phyloP scores from a whole-genome alignment of 116 monocot genomes.

The Papilionanthe hybrid region DNA sequence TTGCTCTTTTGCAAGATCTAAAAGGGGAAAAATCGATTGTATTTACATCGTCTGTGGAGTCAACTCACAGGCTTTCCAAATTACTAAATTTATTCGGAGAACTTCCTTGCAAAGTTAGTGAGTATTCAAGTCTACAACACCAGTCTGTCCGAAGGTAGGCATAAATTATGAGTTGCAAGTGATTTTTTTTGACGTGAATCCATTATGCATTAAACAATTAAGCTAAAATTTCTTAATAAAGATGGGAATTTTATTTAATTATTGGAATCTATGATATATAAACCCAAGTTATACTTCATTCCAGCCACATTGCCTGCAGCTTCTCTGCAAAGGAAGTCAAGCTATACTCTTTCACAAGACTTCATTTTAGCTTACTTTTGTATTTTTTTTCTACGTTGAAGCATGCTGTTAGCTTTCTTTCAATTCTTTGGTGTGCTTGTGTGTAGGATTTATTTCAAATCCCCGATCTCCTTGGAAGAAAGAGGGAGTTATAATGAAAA shows the following conservation, averaged over 20 bases:
- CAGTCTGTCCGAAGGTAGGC: constrained; percentile 78
- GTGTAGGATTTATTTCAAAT: neutral
- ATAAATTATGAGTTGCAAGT: neutral
- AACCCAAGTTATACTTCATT: neutral
- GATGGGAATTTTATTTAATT: neutral
- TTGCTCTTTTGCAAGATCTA: constrained; percentile 66
- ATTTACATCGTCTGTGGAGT: constrained; percentile 77
- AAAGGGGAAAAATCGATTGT: constrained; percentile 74
- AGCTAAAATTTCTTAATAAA: neutral
- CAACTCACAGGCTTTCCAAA: constrained; percentile 63
- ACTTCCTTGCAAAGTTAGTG: constrained; percentile 58
- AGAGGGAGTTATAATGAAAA: neutral
- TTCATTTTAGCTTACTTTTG: constrained; percentile 1
- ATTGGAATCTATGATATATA: neutral
- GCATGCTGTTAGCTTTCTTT: neutral
- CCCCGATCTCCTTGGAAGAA: neutral
- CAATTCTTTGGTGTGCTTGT: neutral
- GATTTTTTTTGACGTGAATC: neutral
- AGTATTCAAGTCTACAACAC: constrained; percentile 68
- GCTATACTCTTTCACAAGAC: neutral
- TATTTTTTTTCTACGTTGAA: neutral
- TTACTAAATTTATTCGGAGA: constrained; percentile 67
- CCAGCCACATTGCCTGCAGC: neutral
- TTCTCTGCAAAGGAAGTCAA: neutral
- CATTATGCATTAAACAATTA: neutral